Percentiles rank a stretch among this genome's conserved stretches.
Conservation (phyloP, 331 rosid genomes). For the Cucumis variabilis region DNA sequence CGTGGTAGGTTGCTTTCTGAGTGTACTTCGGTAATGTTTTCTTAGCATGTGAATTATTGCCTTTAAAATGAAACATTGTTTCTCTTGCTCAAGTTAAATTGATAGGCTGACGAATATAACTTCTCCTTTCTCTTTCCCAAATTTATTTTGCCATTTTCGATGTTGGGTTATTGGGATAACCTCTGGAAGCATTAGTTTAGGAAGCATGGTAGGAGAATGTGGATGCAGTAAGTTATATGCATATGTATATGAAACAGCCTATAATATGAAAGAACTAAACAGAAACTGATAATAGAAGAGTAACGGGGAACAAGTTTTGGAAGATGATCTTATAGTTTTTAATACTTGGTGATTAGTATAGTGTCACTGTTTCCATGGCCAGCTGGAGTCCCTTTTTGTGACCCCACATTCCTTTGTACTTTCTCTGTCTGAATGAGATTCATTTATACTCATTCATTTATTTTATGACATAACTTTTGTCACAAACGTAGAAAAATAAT, state of each 20-base stretch:
- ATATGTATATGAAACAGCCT: neutral
- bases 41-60: neutral
- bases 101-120: neutral
- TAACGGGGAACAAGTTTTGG: neutral
- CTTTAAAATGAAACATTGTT: neutral
- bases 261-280: neutral
- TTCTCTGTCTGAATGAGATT: neutral
- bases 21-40: neutral
- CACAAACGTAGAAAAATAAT: neutral
- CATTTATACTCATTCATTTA: no score
- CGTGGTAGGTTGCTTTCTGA: neutral
- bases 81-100: neutral
- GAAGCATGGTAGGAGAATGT: neutral
- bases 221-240: neutral
- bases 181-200: neutral
- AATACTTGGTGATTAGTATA: neutral
- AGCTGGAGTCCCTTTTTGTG: neutral
- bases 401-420: neutral
- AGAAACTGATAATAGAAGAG: neutral
- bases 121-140: neutral
- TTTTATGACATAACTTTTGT: neutral
- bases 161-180: neutral
- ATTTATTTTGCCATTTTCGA: neutral
- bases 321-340: neutral
- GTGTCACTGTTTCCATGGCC: neutral